Percentiles rank a stretch among this genome's conserved stretches.
Conservation (phyloP, 768 basidiomycete species). For the Tricholoma furcatifolium region DNA sequence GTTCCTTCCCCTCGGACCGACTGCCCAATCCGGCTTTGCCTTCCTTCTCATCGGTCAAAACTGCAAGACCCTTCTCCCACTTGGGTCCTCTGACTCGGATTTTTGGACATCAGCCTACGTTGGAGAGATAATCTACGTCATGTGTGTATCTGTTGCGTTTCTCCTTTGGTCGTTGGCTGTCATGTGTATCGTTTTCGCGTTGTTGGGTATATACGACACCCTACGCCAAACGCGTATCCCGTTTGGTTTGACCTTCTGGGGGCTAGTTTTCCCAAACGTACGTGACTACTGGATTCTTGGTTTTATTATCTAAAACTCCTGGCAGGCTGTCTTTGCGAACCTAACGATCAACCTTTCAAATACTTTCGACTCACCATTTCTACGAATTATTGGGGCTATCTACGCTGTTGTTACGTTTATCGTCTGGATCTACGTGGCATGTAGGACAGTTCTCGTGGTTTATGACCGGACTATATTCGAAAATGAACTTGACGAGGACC, state of each 20-base stretch:
- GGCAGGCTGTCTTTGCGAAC: constrained; percentile 67
- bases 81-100: constrained; percentile 15
- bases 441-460: constrained; percentile 34
- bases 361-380: constrained; percentile 50
- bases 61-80: constrained; percentile 36
- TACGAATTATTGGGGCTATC: constrained; percentile 57
- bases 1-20: constrained; percentile 76
- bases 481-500: neutral
- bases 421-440: constrained; percentile 51
- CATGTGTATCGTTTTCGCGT: constrained; percentile 60
- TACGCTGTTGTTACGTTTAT: constrained; percentile 50
- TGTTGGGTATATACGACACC: constrained; percentile 47
- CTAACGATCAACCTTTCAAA: constrained; percentile 52
- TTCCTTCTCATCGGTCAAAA: constrained; percentile 55
- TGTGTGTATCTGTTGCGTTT: constrained; percentile 49
- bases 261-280: constrained; percentile 70
- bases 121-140: constrained; percentile 40
- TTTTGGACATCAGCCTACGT: constrained; percentile 30
- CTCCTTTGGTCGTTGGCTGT: constrained; percentile 61
- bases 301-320: neutral
- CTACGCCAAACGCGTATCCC: constrained; percentile 39
- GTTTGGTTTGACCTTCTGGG: constrained; percentile 65
- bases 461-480: constrained; percentile 11
- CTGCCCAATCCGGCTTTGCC: constrained; percentile 64
- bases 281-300: constrained; percentile 19